Evolutionary conservation across 306 rosid genomes (phyloP), one percentile per base, ranked within the genome.

Genomic region (Fragaria vesca): DNA sequence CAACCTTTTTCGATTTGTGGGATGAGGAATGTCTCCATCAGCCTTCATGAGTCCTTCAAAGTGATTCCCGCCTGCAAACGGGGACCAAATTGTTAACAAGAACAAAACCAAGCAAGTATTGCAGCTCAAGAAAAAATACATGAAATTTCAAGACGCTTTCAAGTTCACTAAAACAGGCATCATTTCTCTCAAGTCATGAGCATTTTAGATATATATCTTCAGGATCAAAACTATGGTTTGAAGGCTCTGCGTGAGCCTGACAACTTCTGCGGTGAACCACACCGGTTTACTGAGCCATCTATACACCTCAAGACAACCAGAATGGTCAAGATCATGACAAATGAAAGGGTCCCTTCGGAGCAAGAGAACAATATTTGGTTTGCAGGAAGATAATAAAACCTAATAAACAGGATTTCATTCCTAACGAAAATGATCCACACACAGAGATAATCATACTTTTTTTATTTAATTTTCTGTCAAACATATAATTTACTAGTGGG

Each of bases 1-100:
- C 63, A 62, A 88, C 97, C 97, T 95, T 95, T 95, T 89, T 89
- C 87, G 95, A 85, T 87, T 87, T 87, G 86, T 89, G 99, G 86
- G 97, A 92, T 86, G 89, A 62, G 97, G 89, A 78, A 75, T 78
- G 97, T 93, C 96, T 76, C 89, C 80, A 87, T 90, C 97, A 82
- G 74, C 84, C 82, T 82, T 81, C 78, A 79, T 85, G 84, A 83
- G 51, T 82, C 76, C 82, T 83, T 86, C 93, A 88, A 81, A 84
- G 89, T 76, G 85, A 85, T 62, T 92, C 83, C 91, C 86, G 82
- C 86, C 90, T 87, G 91, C 83, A 69, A 76, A 83, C 61, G 78
- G 93, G 96, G 97, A 90, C 94, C 97, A 92, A 85, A 87, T 66
- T 78, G 86, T 76, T 80, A 82, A 70, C 82, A 83, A 87, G 81